Base-by-base conservation (phyloP, 495 filamentous ascomycete genomes). In the Penicillium roqueforti region DNA sequence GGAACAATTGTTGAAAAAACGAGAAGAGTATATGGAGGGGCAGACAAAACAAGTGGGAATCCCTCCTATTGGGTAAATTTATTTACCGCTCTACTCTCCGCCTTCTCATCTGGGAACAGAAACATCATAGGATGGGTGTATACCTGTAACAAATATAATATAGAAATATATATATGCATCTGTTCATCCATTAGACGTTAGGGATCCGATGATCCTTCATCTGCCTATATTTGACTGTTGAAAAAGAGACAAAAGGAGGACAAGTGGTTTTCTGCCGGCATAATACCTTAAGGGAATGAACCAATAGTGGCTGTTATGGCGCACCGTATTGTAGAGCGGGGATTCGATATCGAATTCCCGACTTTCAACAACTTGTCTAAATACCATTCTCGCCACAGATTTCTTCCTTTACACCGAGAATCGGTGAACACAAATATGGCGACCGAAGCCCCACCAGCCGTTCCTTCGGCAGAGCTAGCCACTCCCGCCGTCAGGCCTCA, bases 401-500 rank as follows among this genome's bases (percentile, higher is more conserved):
- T 16, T 20, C 9, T 10, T 3, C 1, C 18, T 18, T 43, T 3
- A 0, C 13, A 32, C 6, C 1, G n/a, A 37, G 1, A 14, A 18
- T 6, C 6, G 22, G 20, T 4, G 54, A 55, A 38, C 51, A 32
- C 40, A 49, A 47, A 38, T 20, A 66, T 62, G 57, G 52, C 48
- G 6, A 55, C 53, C 6, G 26, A 40, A 13, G 6, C 51, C 1
- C 14, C 44, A 11, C 36, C 59, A 19, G 18, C 41, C n/a, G 46
- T 60, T 23, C 56, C 60, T 3, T 55, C 54, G 25, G 53, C 57
- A 8, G 59, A 69, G 48, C 49, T 51, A 14, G 56, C 56, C 36
- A 18, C 58, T 3, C 72, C 63, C 52, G 62, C 68, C 16, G 53
- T 76, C 20, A 75, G 73, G 34, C 76, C 80, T 9, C 61, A 83